Conservation (phyloP, 2,329 filamentous ascomycete genomes). For the Cladosporium sphaerospermum region DNA sequence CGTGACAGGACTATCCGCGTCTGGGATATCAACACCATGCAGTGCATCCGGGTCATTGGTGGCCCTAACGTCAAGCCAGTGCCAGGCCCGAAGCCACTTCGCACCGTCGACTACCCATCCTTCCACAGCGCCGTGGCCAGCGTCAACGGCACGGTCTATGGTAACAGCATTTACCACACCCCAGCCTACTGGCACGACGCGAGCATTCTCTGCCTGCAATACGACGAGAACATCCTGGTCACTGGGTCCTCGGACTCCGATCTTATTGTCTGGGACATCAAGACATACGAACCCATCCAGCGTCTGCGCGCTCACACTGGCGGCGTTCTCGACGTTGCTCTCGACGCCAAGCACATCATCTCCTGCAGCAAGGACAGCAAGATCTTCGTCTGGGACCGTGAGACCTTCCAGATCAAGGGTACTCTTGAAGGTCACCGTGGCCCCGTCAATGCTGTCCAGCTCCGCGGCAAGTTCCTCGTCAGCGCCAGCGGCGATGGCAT, state of each 20-base stretch:
- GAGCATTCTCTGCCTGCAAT: slow-evolving; percentile 91
- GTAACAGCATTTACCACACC: slow-evolving; percentile 41
- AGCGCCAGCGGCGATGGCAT: slow-evolving; percentile 90
- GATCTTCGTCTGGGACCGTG: slow-evolving; percentile 90
- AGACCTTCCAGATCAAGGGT: slow-evolving; percentile 67
- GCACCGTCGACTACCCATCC: slow-evolving; percentile 36
- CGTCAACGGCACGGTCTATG: slow-evolving; percentile 42
- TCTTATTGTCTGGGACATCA: slow-evolving; percentile 86
- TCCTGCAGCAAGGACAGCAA: slow-evolving; percentile 94
- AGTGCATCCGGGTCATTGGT: slow-evolving; percentile 81
- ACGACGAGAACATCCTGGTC: slow-evolving; percentile 85
- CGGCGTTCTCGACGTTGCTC: slow-evolving; percentile 87
- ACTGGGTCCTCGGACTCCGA: slow-evolving; percentile 90
- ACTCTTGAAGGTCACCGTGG: slow-evolving; percentile 80
- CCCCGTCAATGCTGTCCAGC: slow-evolving; percentile 92
- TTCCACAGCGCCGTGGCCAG: slow-evolving; percentile 36
- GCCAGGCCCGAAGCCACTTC: slow-evolving; percentile 37
- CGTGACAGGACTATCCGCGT: slow-evolving; percentile 92
- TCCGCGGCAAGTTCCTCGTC: slow-evolving; percentile 86
- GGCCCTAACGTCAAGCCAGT: slow-evolving; percentile 57
- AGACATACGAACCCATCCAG: slow-evolving; percentile 71
- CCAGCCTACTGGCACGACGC: slow-evolving; percentile 68
- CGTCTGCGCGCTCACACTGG: slow-evolving; percentile 74
- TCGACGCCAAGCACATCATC: slow-evolving; percentile 86
- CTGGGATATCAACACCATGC: slow-evolving; percentile 87